phyloP scores from a whole-genome alignment of 139 green algal genomes.

The Chlorella sp. region DNA sequence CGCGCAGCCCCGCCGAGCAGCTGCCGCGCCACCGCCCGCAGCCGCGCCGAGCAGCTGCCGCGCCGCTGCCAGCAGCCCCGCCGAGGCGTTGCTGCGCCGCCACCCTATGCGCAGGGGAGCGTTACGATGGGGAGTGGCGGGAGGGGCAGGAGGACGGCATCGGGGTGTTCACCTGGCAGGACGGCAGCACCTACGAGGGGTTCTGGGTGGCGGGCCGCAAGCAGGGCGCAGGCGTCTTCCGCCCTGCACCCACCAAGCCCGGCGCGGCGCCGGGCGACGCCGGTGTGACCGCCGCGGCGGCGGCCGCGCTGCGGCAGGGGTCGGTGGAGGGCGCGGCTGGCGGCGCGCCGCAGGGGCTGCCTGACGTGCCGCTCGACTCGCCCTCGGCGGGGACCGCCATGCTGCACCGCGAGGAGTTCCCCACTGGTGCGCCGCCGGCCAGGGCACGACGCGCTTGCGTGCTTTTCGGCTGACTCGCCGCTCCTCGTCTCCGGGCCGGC shows the following conservation, averaged over 20 bases:
- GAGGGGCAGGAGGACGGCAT: conserved; percentile 61
- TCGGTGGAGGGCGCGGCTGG: no score
- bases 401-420: neutral
- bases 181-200: conserved; percentile 62
- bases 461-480: no score
- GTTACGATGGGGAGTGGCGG: conserved; percentile 78
- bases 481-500: no score
- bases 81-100: no score
- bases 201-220: conserved; percentile 64
- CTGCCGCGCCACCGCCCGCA: no score
- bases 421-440: no score
- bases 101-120: conserved; percentile 43
- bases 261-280: neutral
- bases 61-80: no score
- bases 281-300: neutral
- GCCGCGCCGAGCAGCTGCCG: no score
- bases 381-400: neutral
- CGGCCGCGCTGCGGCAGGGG: neutral
- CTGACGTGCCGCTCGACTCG: conserved; percentile 16
- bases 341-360: no score
- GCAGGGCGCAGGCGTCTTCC: conserved; percentile 61
- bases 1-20: no score
- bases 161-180: conserved; percentile 60
- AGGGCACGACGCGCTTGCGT: no score
- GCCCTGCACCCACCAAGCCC: conserved; percentile 26